Evolutionary conservation across 768 basidiomycete genomes (phyloP), one percentile per base, ranked within the genome.

Genomic region (Hericium alpestre): DNA sequence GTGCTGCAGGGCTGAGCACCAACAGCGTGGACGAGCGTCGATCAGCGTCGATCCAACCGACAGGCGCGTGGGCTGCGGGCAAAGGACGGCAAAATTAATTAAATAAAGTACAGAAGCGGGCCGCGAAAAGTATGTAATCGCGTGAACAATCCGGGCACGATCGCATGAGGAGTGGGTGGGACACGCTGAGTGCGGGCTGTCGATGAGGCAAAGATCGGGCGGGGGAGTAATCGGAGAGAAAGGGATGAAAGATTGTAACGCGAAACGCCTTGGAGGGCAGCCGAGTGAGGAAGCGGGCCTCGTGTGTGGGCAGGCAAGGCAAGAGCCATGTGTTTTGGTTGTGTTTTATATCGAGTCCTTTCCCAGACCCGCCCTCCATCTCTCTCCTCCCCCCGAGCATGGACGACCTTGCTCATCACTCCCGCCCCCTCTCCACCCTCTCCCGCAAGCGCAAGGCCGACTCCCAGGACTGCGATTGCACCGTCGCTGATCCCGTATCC

Each of bases 391-490:
- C 54, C 58, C 60, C 63, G 64, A 65, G 59, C 59, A 86, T 86
- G 83, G 82, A 84, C 73, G 76, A 83, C 75, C 75, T 82, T 61
- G 75, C 79, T 63, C 79, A 82, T 59, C 61, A 67, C 60, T 73
- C 76, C 56, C 69, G 72, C 62, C 76, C 77, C 58, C 58, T 69
- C 64, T 76, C 71, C 53, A 67, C 55, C 70, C 77, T 76, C 74
- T 76, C 66, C 57, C 77, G 82, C 66, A 88, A 88, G 70, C 82
- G 86, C 63, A 88, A 89, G 71, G 78, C 82, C 0, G 79, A 79
- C 67, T 55, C 66, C 27, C 82, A 86, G 57, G 75, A 77, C 49
- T 56, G 55, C 43, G 53, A 53, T 56, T 38, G 43, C 16, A 3
- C 57, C 20, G 61, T 62, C 1, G 51, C 55, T 39, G 55, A 63